A percentile compares a stretch with the other conserved stretches of the same genome.
These are phyloP conservation scores for Penicillium daleae DNA, from an alignment of 495 filamentous ascomycete genomes.

Conservation along the genomic window DNA sequence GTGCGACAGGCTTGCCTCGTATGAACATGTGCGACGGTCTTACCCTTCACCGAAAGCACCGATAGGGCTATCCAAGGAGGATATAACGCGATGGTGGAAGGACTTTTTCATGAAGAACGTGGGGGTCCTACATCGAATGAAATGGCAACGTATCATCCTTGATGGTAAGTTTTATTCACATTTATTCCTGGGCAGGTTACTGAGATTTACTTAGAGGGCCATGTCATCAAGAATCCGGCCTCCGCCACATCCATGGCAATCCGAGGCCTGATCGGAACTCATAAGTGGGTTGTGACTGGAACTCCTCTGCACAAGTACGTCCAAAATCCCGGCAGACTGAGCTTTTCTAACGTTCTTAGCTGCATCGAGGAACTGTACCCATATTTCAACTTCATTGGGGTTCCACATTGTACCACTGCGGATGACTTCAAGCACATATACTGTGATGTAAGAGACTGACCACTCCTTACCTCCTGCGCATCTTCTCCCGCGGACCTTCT, in stretches of 20 bases:
- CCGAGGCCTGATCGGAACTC: constrained; percentile 50
- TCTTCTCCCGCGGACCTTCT: neutral
- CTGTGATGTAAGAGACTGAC: constrained; percentile 29
- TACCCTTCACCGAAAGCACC: constrained; percentile 48
- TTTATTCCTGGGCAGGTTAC: neutral
- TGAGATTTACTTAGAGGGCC: constrained; percentile 39
- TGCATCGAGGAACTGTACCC: constrained; percentile 57
- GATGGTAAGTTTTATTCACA: constrained; percentile 47
- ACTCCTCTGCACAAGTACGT: constrained; percentile 62
- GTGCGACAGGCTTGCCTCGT: constrained; percentile 48
- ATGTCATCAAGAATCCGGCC: constrained; percentile 63
- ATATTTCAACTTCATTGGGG: constrained; percentile 62
- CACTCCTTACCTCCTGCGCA: neutral
- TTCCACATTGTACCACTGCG: constrained; percentile 45
- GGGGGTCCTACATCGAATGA: constrained; percentile 52
- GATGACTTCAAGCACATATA: constrained; percentile 54
- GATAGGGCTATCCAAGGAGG: constrained; percentile 23
- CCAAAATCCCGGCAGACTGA: neutral
- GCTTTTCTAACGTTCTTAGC: constrained; percentile 17
- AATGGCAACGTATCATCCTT: constrained; percentile 59
- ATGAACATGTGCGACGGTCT: constrained; percentile 54
- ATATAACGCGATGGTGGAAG: constrained; percentile 43
- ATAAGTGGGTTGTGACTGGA: constrained; percentile 64
- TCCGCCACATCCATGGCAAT: constrained; percentile 56
- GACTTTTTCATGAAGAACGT: constrained; percentile 33